Evolutionary conservation across 371 early-diverging fungal genomes (phyloP).

Genomic region (Entomophthora muscae): DNA sequence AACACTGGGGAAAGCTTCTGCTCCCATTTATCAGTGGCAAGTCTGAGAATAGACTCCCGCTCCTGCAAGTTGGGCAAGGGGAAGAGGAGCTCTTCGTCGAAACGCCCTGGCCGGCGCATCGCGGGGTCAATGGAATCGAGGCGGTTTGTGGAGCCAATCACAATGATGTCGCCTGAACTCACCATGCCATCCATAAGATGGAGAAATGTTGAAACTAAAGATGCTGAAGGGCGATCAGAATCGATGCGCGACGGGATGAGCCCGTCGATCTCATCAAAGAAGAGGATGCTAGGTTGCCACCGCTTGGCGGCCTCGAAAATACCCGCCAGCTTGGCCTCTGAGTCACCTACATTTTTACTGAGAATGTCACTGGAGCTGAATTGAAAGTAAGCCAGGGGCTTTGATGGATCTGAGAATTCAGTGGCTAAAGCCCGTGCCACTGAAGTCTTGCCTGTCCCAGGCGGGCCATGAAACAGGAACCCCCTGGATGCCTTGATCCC

Average conservation of each 20-base stretch:
- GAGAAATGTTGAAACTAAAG: conserved; percentile 53
- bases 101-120: conserved; percentile 45
- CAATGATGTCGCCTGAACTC: conserved; percentile 42
- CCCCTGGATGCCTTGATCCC: conserved; percentile 44
- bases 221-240: conserved; percentile 37
- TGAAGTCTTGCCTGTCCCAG: conserved; percentile 98
- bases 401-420: conserved; percentile 23
- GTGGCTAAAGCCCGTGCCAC: conserved; percentile 88
- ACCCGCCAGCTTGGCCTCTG: conserved; percentile 44
- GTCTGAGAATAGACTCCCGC: conserved; percentile 20
- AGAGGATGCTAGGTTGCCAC: conserved; percentile 31
- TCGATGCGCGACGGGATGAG: conserved; percentile 18
- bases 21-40: conserved; percentile 20
- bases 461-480: conserved; percentile 94
- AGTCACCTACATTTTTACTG: conserved; percentile 69
- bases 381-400: conserved; percentile 46
- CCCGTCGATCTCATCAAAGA: conserved; percentile 56
- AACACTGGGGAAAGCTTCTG: conserved; percentile 16
- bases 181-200: conserved; percentile 59
- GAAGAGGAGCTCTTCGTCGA: conserved; percentile 45
- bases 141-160: conserved; percentile 44
- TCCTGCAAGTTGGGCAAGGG: conserved; percentile 27
- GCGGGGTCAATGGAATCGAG: conserved; percentile 44
- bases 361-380: conserved; percentile 62
- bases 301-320: conserved; percentile 44